Evolutionary conservation across 495 filamentous ascomycete genomes (phyloP).

Genomic region (Aspergillus campestris): DNA sequence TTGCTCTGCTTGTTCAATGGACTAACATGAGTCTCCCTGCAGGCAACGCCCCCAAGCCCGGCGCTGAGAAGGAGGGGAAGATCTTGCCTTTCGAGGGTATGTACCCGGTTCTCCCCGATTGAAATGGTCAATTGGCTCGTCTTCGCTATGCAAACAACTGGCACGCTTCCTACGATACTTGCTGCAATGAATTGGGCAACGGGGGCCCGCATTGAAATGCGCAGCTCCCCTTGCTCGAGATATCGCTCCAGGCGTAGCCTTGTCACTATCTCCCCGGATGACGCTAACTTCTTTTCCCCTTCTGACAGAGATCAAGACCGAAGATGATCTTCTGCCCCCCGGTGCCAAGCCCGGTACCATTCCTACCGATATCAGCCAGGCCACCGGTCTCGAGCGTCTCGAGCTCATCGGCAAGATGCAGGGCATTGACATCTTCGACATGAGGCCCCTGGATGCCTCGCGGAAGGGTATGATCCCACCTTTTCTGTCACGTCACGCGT

Average conservation of each 20-base stretch:
- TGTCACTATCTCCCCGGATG: neutral
- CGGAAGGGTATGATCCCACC: slow-evolving; percentile 57
- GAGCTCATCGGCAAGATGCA: slow-evolving; percentile 99
- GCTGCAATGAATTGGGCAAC: neutral
- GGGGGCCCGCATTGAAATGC: no score
- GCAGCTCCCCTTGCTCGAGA: no score
- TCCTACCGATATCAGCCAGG: slow-evolving; percentile 86
- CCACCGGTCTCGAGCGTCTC: slow-evolving; percentile 94
- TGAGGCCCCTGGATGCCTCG: slow-evolving; percentile 88
- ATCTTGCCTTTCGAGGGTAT: slow-evolving; percentile 39
- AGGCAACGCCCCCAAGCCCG: slow-evolving; percentile 32
- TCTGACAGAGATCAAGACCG: slow-evolving; percentile 68
- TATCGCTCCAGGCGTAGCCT: neutral
- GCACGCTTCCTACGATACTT: neutral
- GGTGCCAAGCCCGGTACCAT: slow-evolving; percentile 76
- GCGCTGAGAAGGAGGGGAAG: slow-evolving; percentile 33
- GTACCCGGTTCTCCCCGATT: slow-evolving; percentile 9
- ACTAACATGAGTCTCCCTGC: slow-evolving; percentile 22
- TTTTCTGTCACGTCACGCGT: neutral
- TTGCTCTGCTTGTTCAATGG: neutral
- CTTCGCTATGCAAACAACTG: neutral
- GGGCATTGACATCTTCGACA: slow-evolving; percentile 96
- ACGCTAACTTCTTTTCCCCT: slow-evolving; percentile 6
- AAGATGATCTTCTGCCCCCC: slow-evolving; percentile 73
- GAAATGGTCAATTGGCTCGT: slow-evolving; percentile 9